Conservation (phyloP, 192 early-diverging fungal species). For the Pilaira anomala region DNA sequence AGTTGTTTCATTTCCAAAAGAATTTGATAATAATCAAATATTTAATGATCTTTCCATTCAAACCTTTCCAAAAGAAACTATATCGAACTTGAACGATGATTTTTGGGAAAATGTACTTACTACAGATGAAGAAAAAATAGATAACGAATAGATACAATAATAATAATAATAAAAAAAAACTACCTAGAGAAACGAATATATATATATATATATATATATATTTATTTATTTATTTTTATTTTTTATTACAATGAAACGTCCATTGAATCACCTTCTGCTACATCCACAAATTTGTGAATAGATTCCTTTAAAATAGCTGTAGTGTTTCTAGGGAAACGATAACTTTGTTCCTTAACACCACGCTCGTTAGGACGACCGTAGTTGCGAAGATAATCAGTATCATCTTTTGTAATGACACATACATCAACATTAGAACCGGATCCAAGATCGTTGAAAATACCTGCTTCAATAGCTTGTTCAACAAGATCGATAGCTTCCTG, state of each 20-base stretch:
- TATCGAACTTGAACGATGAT: constrained; percentile 4
- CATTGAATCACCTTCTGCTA: constrained; percentile 66
- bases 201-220: background rate
- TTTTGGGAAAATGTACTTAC: constrained; percentile 15
- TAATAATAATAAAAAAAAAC: too few relatives aligned
- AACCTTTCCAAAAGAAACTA: constrained; percentile 16
- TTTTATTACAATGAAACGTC: constrained; percentile 41
- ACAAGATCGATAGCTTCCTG: constrained; percentile 89
- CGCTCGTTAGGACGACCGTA: constrained; percentile 88
- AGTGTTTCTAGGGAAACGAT: constrained; percentile 58
- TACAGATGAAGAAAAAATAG: background rate
- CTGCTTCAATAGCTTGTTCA: constrained; percentile 90
- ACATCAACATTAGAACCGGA: constrained; percentile 97
- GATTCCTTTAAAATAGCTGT: constrained; percentile 58
- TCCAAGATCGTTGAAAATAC: constrained; percentile 99
- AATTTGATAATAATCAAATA: constrained; percentile 36
- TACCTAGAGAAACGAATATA: background rate
- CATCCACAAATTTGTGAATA: constrained; percentile 54
- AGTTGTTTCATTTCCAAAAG: constrained; percentile 22
- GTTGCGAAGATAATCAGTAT: constrained; percentile 81
- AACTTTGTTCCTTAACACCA: constrained; percentile 79
- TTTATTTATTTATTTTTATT: constrained; percentile 2
- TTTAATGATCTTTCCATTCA: constrained; percentile 39
- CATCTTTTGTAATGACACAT: constrained; percentile 83
- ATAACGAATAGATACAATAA: constrained; percentile 9